These are phyloP conservation scores for Mortierella sp. DNA, from an alignment of 371 early-diverging fungal species.

Conservation along the genomic window DNA sequence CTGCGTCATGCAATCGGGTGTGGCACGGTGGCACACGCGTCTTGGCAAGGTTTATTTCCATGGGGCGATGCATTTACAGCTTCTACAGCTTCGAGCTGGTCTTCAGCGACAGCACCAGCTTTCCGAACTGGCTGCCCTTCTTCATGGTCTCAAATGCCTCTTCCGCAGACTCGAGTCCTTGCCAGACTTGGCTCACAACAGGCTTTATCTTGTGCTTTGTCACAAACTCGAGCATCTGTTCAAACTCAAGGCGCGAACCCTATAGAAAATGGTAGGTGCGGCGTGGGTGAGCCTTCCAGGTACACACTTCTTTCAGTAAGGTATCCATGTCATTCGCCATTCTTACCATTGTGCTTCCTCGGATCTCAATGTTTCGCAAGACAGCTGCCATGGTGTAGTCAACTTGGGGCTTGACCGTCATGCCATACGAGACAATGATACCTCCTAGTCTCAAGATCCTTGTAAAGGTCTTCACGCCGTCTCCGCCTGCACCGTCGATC, in stretches of 20 bases:
- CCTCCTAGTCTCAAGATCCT: constrained; percentile 62
- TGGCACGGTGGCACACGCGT: too few relatives aligned
- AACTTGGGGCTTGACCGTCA: constrained; percentile 62
- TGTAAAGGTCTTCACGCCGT: constrained; percentile 54
- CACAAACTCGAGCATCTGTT: constrained; percentile 71
- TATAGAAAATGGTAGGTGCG: too few relatives aligned
- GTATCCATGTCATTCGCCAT: too few relatives aligned
- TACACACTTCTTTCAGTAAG: too few relatives aligned
- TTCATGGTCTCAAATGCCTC: constrained; percentile 68
- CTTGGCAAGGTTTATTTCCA: constrained; percentile 7
- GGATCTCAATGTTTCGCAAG: constrained; percentile 67
- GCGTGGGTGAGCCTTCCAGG: too few relatives aligned
- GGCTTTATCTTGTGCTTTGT: constrained; percentile 66
- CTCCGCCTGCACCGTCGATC: constrained; percentile 79
- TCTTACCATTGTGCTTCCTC: constrained; percentile 74
- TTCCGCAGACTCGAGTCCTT: constrained; percentile 63
- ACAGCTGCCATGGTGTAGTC: constrained; percentile 62
- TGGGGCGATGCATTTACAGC: not conserved
- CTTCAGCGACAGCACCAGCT: constrained; percentile 59
- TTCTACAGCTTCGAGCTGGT: constrained; percentile 29
- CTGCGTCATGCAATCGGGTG: too few relatives aligned
- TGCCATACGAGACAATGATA: constrained; percentile 69
- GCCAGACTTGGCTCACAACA: constrained; percentile 69
- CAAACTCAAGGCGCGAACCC: constrained; percentile 67
- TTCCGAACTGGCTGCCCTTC: constrained; percentile 69